Percentiles rank a stretch among this genome's conserved stretches.
These are phyloP conservation scores for Moniliella sp. DNA, from an alignment of 1,284 basidiomycete species.

Conservation along the genomic window DNA sequence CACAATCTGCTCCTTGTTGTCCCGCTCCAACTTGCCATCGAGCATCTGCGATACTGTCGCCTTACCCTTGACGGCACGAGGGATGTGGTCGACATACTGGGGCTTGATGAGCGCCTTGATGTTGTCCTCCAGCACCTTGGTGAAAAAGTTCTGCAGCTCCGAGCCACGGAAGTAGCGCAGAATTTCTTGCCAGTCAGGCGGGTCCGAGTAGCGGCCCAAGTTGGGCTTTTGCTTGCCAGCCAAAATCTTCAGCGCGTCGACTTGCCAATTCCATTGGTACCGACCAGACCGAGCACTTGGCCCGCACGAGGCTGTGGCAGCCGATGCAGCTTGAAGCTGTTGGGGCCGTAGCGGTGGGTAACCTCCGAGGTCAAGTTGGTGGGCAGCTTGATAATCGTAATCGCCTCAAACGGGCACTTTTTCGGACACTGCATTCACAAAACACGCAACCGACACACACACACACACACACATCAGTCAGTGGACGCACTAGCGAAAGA, in stretches of 20 bases:
- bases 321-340: conserved; percentile 33
- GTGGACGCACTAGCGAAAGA: too few species aligned
- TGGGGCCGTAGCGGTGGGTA: conserved; percentile 33
- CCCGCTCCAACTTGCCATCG: conserved; percentile 25
- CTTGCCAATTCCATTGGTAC: conserved; percentile 34
- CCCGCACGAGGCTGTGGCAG: conserved; percentile 27
- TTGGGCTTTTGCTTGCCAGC: conserved; percentile 34
- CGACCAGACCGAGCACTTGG: conserved; percentile 32
- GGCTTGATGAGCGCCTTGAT: conserved; percentile 34
- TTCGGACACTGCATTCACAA: conserved; percentile 26
- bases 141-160: conserved; percentile 33
- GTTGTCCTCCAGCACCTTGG: conserved; percentile 33
- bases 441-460: background rate
- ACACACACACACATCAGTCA: background rate
- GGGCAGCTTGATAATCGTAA: conserved; percentile 34
- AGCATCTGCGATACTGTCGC: conserved; percentile 25
- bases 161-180: conserved; percentile 33
- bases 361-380: conserved; percentile 31
- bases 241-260: conserved; percentile 31
- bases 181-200: conserved; percentile 33
- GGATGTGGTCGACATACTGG: conserved; percentile 33
- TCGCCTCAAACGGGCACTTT: conserved; percentile 33
- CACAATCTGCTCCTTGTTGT: conserved; percentile 27
- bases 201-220: conserved; percentile 32
- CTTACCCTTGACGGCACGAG: conserved; percentile 27